Conservation (phyloP, 768 basidiomycete species). For the Mycena capillaripes region DNA sequence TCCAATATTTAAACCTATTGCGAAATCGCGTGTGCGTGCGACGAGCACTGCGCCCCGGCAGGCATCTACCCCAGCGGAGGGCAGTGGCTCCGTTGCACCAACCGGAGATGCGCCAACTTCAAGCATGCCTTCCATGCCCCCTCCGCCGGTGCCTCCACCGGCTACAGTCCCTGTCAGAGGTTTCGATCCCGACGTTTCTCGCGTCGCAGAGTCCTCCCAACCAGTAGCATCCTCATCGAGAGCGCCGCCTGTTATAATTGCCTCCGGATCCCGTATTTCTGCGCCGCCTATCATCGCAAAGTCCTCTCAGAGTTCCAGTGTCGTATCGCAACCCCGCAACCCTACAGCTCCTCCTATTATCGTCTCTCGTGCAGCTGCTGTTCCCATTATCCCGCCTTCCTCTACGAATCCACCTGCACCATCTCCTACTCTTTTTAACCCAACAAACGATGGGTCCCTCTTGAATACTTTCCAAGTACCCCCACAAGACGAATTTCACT, state of each 20-base stretch:
- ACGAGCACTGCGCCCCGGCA: slow-evolving; percentile 41
- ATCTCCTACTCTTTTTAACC: slow-evolving; percentile 25
- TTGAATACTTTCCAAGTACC: slow-evolving; percentile 3
- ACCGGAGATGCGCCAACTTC: slow-evolving; percentile 16
- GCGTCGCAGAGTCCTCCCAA: slow-evolving; percentile 6
- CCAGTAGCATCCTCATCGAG: slow-evolving; percentile 22
- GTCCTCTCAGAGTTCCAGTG: slow-evolving; percentile 2
- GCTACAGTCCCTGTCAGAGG: slow-evolving; percentile 9
- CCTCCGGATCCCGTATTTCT: slow-evolving; percentile 20
- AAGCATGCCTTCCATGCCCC: background rate
- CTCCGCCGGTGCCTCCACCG: slow-evolving; percentile 26
- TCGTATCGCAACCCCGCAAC: slow-evolving; percentile 15
- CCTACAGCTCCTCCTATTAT: slow-evolving; percentile 27
- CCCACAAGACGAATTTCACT: slow-evolving; percentile 14
- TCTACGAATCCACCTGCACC: background rate
- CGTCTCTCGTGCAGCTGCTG: slow-evolving; percentile 11
- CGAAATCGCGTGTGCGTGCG: slow-evolving; percentile 65
- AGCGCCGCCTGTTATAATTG: slow-evolving; percentile 2
- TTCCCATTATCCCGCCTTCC: background rate
- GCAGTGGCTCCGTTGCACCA: slow-evolving; percentile 2
- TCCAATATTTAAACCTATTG: slow-evolving; percentile 77
- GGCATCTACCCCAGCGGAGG: slow-evolving; percentile 25
- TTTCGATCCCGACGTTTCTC: slow-evolving; percentile 9
- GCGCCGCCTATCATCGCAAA: slow-evolving; percentile 20
- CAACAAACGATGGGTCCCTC: background rate